These are phyloP conservation scores for Stentor roeselii DNA, from an alignment of 73 alveolate species.

Conservation along the genomic window DNA sequence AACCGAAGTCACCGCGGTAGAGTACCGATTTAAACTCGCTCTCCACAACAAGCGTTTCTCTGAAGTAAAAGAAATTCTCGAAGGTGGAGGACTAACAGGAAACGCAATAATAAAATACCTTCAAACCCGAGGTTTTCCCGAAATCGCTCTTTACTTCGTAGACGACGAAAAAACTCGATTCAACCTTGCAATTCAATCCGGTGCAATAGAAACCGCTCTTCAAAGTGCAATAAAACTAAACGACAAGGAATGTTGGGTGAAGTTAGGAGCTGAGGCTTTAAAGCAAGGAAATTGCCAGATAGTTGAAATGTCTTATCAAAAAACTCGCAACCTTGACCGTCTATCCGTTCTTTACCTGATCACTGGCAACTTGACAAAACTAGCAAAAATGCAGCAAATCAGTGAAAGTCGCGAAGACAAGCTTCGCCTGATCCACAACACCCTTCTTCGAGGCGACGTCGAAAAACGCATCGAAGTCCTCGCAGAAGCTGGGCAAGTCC, in stretches of 20 bases:
- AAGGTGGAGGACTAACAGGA: constrained; percentile 50
- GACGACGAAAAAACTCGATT: constrained; percentile 62
- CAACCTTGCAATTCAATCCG: constrained; percentile 84
- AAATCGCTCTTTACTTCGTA: constrained; percentile 60
- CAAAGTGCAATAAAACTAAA: constrained; percentile 76
- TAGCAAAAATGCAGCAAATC: constrained; percentile 68
- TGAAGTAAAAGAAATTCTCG: constrained; percentile 49
- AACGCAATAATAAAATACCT: constrained; percentile 45
- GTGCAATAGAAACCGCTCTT: constrained; percentile 89
- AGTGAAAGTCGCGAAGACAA: constrained; percentile 60
- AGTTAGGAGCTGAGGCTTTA: constrained; percentile 86
- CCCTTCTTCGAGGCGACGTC: constrained; percentile 67
- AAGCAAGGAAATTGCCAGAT: constrained; percentile 88
- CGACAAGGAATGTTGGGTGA: constrained; percentile 77
- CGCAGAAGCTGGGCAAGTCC: constrained; percentile 75
- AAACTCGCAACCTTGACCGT: constrained; percentile 76
- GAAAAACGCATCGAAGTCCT: constrained; percentile 68
- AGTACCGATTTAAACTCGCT: constrained; percentile 53
- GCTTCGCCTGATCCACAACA: constrained; percentile 60
- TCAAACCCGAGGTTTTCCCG: constrained; percentile 56
- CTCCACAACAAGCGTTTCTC: constrained; percentile 38
- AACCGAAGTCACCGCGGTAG: constrained; percentile 39
- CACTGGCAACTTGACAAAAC: constrained; percentile 69
- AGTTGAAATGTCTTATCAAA: constrained; percentile 88
- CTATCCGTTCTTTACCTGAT: constrained; percentile 79